phyloP scores from a whole-genome alignment of 2,329 filamentous ascomycete species.

The Aureobasidium sp. region DNA sequence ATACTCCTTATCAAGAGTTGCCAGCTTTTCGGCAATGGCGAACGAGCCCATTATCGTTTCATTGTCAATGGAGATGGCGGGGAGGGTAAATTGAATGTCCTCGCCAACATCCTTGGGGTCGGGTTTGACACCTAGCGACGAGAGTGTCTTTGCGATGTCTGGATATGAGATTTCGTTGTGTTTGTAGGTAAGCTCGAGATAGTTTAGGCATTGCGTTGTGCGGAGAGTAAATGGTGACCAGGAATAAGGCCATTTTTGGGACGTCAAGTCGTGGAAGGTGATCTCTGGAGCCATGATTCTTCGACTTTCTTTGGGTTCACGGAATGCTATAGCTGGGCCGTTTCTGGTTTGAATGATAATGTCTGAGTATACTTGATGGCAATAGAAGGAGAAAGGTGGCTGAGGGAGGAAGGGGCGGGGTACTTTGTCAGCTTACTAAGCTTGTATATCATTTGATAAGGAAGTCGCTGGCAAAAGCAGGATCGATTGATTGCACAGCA shows the following conservation, averaged over 20 bases:
- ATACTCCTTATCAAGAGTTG: background rate
- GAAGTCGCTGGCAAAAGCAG: background rate
- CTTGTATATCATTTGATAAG: background rate
- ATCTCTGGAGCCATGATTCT: background rate
- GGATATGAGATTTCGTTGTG: conserved; percentile 5
- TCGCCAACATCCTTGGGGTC: background rate
- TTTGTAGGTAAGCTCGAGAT: background rate
- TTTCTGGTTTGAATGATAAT: background rate
- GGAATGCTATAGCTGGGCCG: too few relatives aligned
- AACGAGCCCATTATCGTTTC: conserved; percentile 5
- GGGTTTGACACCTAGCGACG: background rate
- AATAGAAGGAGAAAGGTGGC: background rate
- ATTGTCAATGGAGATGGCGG: background rate
- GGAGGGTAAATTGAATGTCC: background rate
- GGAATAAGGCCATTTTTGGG: background rate
- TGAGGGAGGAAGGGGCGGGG: background rate
- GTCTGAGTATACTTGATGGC: too few relatives aligned
- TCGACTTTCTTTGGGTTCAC: background rate
- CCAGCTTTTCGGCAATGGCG: background rate
- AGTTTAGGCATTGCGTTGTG: background rate
- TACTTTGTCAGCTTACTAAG: background rate
- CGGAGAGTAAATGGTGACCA: conserved; percentile 11
- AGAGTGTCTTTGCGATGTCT: background rate
- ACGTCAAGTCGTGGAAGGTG: conserved; percentile 7
- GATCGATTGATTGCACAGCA: background rate